A percentile compares a stretch with the other conserved stretches of the same genome.
These are phyloP conservation scores for Colletotrichum euphorbiae DNA, from an alignment of 2,329 filamentous ascomycete genomes.

Conservation along the genomic window DNA sequence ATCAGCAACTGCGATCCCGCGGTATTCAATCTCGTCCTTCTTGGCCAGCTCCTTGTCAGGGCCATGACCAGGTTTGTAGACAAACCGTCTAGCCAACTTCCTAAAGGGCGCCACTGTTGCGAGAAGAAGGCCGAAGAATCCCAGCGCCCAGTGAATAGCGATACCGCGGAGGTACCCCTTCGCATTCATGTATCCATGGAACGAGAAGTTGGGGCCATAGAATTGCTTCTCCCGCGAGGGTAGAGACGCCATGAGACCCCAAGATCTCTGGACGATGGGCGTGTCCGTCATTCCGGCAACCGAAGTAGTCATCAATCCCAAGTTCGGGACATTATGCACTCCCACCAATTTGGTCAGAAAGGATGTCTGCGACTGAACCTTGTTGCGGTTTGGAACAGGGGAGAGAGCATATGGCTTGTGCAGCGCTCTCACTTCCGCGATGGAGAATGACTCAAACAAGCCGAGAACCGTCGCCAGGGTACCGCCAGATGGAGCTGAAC, in stretches of 20 bases:
- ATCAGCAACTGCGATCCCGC: constrained; percentile 73
- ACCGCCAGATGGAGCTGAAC: constrained; percentile 69
- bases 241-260: constrained; percentile 67
- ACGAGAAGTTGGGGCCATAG: constrained; percentile 73
- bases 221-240: constrained; percentile 56
- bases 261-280: constrained; percentile 69
- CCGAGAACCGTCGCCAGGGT: constrained; percentile 75
- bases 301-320: constrained; percentile 68
- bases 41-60: constrained; percentile 63
- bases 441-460: constrained; percentile 64
- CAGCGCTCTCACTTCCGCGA: constrained; percentile 60
- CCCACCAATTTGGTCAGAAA: constrained; percentile 62
- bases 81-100: constrained; percentile 54
- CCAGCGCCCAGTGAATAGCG: constrained; percentile 60
- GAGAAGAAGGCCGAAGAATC: constrained; percentile 58
- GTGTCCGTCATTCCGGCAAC: constrained; percentile 62
- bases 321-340: constrained; percentile 58
- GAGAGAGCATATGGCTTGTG: constrained; percentile 67
- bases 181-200: constrained; percentile 64
- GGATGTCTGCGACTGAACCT: constrained; percentile 45
- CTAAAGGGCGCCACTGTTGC: constrained; percentile 59
- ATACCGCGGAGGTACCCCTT: constrained; percentile 63
- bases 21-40: constrained; percentile 72
- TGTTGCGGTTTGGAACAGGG: constrained; percentile 61
- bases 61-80: constrained; percentile 68